phyloP scores from a whole-genome alignment of 169 alveolate genomes.

The Perkinsus marinus region DNA sequence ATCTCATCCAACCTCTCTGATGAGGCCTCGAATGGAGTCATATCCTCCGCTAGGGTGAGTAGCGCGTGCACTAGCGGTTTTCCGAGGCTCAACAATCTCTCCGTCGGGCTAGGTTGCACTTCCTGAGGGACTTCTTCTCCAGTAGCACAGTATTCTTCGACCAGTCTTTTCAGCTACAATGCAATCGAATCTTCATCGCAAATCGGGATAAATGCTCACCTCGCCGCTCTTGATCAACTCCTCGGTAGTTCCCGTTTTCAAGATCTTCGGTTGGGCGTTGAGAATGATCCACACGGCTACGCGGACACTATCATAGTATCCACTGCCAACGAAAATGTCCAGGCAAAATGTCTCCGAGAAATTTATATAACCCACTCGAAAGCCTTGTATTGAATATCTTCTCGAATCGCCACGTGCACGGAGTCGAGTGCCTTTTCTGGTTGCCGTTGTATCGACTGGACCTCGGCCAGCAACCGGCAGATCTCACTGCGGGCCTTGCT shows the following conservation, averaged over 20 bases:
- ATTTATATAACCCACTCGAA: neutral
- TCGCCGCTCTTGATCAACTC: neutral
- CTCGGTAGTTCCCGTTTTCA: neutral
- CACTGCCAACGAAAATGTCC: neutral
- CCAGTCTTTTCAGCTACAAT: neutral
- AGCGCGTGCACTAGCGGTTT: neutral
- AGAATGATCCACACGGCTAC: neutral
- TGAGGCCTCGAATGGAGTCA: neutral
- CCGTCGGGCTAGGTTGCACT: neutral
- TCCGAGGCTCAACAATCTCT: neutral
- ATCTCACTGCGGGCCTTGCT: neutral
- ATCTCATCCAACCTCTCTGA: neutral
- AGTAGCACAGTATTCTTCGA: neutral
- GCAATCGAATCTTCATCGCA: neutral
- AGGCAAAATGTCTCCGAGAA: neutral
- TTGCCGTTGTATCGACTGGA: neutral
- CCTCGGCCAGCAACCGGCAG: neutral
- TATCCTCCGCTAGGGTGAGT: neutral
- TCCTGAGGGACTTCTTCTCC: neutral
- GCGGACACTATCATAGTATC: neutral
- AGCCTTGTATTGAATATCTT: neutral
- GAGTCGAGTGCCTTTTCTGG: neutral
- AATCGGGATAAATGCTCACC: neutral
- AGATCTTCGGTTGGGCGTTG: neutral
- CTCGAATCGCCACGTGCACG: neutral